A percentile compares a stretch with the other conserved stretches of the same genome.
These are phyloP conservation scores for Beauveria scarabaeidicola DNA, from an alignment of 2,329 filamentous ascomycete genomes.

Conservation along the genomic window DNA sequence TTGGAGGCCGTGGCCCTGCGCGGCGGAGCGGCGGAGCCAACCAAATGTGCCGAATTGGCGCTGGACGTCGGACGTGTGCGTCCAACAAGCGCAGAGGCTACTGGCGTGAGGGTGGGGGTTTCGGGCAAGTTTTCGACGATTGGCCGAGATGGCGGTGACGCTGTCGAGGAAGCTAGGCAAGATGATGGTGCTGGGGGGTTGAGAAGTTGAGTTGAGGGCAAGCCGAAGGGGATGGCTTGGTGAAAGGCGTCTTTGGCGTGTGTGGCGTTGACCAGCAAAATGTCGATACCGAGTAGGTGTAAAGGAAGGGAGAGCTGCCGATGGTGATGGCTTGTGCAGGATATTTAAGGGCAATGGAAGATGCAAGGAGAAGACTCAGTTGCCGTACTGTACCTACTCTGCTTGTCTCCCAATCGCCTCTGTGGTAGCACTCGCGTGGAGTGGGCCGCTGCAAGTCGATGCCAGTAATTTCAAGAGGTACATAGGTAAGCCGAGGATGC, in stretches of 20 bases:
- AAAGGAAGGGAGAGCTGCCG: no score
- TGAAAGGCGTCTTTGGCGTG: background rate
- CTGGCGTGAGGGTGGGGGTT: background rate
- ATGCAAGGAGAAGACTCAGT: background rate
- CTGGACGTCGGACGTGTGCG: background rate
- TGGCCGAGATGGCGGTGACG: background rate
- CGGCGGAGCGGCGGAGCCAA: constrained; percentile 12
- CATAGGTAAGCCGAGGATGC: no score
- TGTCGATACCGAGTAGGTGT: no score
- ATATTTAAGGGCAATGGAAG: no score
- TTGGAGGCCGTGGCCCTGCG: background rate
- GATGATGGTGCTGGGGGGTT: background rate
- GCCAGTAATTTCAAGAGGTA: background rate
- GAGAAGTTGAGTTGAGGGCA: background rate
- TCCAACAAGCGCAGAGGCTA: constrained; percentile 1
- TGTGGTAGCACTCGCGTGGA: background rate
- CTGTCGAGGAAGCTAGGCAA: background rate
- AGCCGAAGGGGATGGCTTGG: no score
- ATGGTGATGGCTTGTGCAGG: no score
- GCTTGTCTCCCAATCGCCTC: background rate
- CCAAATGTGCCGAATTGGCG: constrained; percentile 13
- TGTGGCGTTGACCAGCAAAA: no score
- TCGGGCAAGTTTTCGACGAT: background rate
- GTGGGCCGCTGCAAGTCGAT: background rate
- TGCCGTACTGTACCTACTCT: background rate